phyloP scores from a whole-genome alignment of 306 rosid species.

The Vigna trinervia region DNA sequence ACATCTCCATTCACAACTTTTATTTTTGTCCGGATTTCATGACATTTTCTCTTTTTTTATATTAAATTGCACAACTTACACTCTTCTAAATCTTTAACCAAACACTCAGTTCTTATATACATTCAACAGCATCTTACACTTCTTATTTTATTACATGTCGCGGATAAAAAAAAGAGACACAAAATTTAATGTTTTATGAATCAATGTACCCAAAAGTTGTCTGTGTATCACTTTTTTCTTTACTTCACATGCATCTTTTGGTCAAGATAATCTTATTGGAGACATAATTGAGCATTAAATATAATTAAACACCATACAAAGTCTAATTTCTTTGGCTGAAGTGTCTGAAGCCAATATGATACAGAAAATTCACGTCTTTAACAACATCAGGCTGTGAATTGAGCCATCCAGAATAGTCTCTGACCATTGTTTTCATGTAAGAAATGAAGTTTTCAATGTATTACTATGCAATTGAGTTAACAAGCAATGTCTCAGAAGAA shows the following conservation, averaged over 20 bases:
- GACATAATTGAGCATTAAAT: neutral
- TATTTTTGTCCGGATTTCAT: neutral
- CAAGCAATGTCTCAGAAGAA: neutral
- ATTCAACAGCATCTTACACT: neutral
- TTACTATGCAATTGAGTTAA: slow-evolving; percentile 17
- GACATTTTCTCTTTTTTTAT: slow-evolving; percentile 5
- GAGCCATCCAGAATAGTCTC: too few relatives aligned
- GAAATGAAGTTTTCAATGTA: neutral
- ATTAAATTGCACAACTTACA: neutral
- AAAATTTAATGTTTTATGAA: too few relatives aligned
- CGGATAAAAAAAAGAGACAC: too few relatives aligned
- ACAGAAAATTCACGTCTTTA: too few relatives aligned
- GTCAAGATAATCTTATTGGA: neutral
- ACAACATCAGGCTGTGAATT: neutral
- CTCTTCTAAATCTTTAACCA: too few relatives aligned
- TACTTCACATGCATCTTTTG: neutral
- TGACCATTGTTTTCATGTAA: neutral
- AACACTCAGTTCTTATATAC: neutral
- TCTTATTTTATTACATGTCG: neutral
- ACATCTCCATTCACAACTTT: slow-evolving; percentile 41
- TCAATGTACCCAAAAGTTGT: too few relatives aligned
- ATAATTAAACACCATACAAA: neutral
- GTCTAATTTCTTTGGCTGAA: neutral
- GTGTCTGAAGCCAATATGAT: neutral
- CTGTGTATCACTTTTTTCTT: neutral